A percentile compares a stretch with the other conserved stretches of the same genome.
Evolutionary conservation across 805 yeast genomes (phyloP).

Genomic region (Deakozyma indianensis): DNA sequence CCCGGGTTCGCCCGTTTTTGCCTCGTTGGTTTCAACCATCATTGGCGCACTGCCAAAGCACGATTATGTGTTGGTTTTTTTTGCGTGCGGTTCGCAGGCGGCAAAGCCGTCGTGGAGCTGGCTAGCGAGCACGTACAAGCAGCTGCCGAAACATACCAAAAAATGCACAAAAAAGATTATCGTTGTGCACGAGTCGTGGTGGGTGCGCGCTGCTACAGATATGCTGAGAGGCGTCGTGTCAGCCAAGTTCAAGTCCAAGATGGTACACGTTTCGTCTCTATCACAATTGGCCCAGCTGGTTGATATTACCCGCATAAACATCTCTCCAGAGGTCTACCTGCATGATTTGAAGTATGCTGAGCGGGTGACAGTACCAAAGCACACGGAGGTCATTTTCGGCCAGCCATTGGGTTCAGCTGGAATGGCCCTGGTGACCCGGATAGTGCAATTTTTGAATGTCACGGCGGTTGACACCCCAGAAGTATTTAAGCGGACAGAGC

Average conservation of each 20-base stretch:
- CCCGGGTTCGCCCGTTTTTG: conserved; percentile 29
- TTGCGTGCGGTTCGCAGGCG: conserved; percentile 64
- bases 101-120: conserved; percentile 51
- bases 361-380: conserved; percentile 35
- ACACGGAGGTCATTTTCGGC: conserved; percentile 20
- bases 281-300: conserved; percentile 43
- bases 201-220: conserved; percentile 63
- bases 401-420: conserved; percentile 10
- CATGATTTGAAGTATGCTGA: conserved; percentile 44
- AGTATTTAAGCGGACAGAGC: conserved; percentile 7
- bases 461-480: conserved; percentile 7
- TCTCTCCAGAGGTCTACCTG: conserved; percentile 60
- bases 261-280: conserved; percentile 34
- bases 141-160: conserved; percentile 42
- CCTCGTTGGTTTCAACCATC: conserved; percentile 43
- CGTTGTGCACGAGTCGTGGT: conserved; percentile 85
- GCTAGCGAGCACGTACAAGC: conserved; percentile 44
- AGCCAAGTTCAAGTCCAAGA: conserved; percentile 28
- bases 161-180: conserved; percentile 46
- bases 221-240: conserved; percentile 49
- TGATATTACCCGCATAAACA: conserved; percentile 64
- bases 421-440: conserved; percentile 9
- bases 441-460: conserved; percentile 7
- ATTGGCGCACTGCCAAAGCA: conserved; percentile 43
- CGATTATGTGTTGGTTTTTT: conserved; percentile 55